Percentiles rank a stretch among this genome's conserved stretches.
These are phyloP conservation scores for Brachypodium distachyon DNA, from an alignment of 202 grass and related monocot genomes.

Conservation along the genomic window DNA sequence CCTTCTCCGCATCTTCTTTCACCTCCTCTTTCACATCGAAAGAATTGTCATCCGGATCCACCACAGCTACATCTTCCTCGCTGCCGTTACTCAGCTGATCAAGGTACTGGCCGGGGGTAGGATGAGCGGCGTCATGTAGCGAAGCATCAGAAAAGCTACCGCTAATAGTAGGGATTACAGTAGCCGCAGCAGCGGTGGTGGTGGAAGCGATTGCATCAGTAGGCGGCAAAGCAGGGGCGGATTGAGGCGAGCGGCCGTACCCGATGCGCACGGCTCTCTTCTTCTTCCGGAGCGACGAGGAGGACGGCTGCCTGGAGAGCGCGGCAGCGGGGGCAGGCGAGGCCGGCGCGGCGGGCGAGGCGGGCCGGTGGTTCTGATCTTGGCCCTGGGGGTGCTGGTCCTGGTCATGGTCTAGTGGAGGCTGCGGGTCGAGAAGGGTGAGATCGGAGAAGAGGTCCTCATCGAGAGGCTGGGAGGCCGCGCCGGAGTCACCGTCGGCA, in stretches of 20 bases:
- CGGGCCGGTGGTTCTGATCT: constrained; percentile 9
- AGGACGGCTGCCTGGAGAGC: constrained; percentile 23
- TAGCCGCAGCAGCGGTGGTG: not conserved
- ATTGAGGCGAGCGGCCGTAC: constrained; percentile 58
- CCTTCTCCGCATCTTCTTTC: constrained; percentile 8
- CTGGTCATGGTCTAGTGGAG: constrained; percentile 5
- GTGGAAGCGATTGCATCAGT: not conserved
- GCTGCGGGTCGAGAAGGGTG: constrained; percentile 49
- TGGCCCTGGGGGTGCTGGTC: not conserved
- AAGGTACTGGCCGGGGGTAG: not conserved
- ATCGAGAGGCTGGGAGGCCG: constrained; percentile 27
- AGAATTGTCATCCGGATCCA: constrained; percentile 5
- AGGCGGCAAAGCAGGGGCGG: constrained; percentile 2
- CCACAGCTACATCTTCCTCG: not conserved
- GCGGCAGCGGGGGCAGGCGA: not conserved
- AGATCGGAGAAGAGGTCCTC: constrained; percentile 99
- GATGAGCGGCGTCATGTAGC: not conserved
- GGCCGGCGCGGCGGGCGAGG: not conserved
- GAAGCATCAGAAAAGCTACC: not conserved
- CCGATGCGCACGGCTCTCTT: constrained; percentile 85
- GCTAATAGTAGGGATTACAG: not conserved
- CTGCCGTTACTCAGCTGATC: not conserved
- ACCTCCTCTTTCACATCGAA: constrained; percentile 4
- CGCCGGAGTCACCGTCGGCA: not conserved
- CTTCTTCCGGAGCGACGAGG: constrained; percentile 65